These are phyloP conservation scores for Carex parvula DNA, from an alignment of 176 grass and related monocot species.

Conservation along the genomic window DNA sequence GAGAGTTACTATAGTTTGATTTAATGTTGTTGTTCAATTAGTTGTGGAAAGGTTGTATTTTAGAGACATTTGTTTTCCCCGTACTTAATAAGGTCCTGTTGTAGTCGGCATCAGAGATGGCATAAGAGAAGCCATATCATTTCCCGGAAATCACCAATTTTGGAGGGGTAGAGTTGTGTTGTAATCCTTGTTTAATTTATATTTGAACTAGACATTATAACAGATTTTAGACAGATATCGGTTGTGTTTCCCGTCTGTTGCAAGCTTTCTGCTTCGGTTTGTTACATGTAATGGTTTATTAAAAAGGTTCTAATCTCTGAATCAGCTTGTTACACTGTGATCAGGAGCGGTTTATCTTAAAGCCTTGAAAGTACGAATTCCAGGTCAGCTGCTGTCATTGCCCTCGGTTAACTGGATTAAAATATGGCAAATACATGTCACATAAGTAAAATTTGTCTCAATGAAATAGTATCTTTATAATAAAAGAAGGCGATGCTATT, in stretches of 20 bases:
- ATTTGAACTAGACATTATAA: conserved; percentile 8
- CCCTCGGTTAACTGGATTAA: not conserved
- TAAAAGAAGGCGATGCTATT: not conserved
- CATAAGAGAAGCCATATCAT: conserved; percentile 6
- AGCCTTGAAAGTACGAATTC: no score
- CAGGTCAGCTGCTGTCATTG: not conserved
- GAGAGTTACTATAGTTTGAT: not conserved
- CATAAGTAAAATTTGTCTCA: not conserved
- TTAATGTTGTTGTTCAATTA: conserved; percentile 22
- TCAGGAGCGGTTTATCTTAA: not conserved
- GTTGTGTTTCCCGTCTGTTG: not conserved
- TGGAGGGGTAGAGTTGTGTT: conserved; percentile 28
- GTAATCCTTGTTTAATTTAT: conserved; percentile 18
- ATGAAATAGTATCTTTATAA: not conserved
- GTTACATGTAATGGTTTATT: not conserved
- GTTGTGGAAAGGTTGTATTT: conserved; percentile 15
- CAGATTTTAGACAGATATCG: not conserved
- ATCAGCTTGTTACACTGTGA: not conserved
- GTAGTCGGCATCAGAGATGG: conserved; percentile 13
- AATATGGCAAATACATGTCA: not conserved
- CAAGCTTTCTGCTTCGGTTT: not conserved
- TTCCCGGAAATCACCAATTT: conserved; percentile 20
- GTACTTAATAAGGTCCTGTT: conserved; percentile 15
- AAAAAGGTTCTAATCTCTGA: not conserved
- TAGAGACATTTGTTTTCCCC: conserved; percentile 8